These are phyloP conservation scores for Malus asiatica DNA, from an alignment of 306 rosid species.

Conservation along the genomic window DNA sequence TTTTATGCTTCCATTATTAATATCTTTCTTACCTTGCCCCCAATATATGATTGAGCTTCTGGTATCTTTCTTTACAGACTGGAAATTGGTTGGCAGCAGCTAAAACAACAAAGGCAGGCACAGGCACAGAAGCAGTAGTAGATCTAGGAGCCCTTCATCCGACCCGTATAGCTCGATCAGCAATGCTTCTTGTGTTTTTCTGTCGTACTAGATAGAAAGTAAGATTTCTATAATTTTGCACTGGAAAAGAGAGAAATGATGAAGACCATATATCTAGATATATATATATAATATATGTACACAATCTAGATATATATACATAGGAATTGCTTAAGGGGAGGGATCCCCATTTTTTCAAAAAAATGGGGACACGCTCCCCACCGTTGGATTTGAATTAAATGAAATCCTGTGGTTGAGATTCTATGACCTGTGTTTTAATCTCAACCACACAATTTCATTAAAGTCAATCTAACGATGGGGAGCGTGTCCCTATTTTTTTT, in stretches of 20 bases:
- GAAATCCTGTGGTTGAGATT: too few species aligned
- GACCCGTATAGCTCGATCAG: conserved; percentile 12
- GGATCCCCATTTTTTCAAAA: too few species aligned
- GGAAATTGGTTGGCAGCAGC: conserved; percentile 41
- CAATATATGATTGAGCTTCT: conserved; percentile 6
- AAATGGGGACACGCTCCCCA: too few species aligned
- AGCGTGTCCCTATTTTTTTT: too few species aligned
- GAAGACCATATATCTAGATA: not conserved
- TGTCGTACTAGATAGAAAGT: conserved; percentile 20
- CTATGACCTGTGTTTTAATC: too few species aligned
- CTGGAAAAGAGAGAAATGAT: not conserved
- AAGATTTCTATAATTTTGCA: conserved; percentile 2
- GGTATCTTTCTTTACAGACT: conserved; percentile 18
- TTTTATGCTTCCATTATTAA: not conserved
- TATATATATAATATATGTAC: not conserved
- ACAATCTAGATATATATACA: not conserved
- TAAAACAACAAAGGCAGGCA: conserved; percentile 6
- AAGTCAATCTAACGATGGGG: too few species aligned
- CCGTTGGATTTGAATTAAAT: too few species aligned
- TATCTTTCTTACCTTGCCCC: conserved; percentile 4
- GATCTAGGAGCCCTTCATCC: conserved; percentile 15
- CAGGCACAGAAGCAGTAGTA: not conserved
- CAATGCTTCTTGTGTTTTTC: conserved; percentile 18
- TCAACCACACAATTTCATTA: too few species aligned
- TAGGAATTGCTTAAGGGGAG: too few species aligned